Conservation (phyloP, 2,329 filamentous ascomycete genomes). For the Cladophialophora immunda region DNA sequence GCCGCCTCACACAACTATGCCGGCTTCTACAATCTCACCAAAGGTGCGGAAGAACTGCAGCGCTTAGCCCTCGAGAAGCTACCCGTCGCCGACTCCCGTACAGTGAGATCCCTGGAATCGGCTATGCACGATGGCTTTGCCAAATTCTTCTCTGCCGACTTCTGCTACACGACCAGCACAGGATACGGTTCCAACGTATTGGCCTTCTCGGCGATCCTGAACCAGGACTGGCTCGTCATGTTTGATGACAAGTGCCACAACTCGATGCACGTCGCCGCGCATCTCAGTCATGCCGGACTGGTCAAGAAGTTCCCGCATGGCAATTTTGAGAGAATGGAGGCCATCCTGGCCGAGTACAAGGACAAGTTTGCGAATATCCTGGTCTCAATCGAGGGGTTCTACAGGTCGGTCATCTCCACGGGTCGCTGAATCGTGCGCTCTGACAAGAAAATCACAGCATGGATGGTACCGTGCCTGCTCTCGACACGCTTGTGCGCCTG, state of each 20-base stretch:
- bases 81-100: slow-evolving; percentile 6
- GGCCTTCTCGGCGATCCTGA: slow-evolving; percentile 25
- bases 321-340: slow-evolving; percentile 17
- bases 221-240: slow-evolving; percentile 18
- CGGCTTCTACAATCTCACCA: slow-evolving; percentile 19
- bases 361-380: slow-evolving; percentile 15
- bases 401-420: slow-evolving; percentile 16
- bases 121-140: slow-evolving; percentile 15
- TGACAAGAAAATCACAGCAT: slow-evolving; percentile 11
- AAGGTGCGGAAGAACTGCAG: slow-evolving; percentile 16
- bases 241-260: slow-evolving; percentile 28
- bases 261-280: slow-evolving; percentile 25
- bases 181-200: slow-evolving; percentile 25
- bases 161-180: slow-evolving; percentile 22
- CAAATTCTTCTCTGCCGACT: slow-evolving; percentile 19
- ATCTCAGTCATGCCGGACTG: slow-evolving; percentile 58
- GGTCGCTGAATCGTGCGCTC: not conserved
- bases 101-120: not conserved
- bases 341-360: slow-evolving; percentile 2
- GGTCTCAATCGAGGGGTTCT: slow-evolving; percentile 24
- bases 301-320: slow-evolving; percentile 38
- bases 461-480: slow-evolving; percentile 25
- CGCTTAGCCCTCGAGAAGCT: slow-evolving; percentile 7
- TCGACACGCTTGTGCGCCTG: slow-evolving; percentile 8
- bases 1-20: slow-evolving; percentile 29